phyloP scores from a whole-genome alignment of 805 yeast species.

The Saccharomycopsis sp. region DNA sequence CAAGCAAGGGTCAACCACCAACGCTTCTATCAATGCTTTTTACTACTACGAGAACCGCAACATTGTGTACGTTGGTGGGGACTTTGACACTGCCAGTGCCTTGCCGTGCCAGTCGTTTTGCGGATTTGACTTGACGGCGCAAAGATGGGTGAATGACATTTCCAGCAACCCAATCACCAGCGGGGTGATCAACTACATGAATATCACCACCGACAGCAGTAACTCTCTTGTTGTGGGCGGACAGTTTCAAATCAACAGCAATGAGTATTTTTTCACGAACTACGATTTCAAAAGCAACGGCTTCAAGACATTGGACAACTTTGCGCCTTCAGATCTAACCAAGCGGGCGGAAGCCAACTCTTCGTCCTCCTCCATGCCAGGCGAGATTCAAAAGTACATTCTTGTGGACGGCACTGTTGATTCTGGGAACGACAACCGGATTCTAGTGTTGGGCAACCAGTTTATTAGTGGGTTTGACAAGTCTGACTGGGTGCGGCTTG shows the following conservation, averaged over 20 bases:
- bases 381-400: constrained; percentile 34
- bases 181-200: constrained; percentile 50
- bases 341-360: constrained; percentile 24
- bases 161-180: constrained; percentile 26
- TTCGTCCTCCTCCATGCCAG: constrained; percentile 27
- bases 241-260: constrained; percentile 35
- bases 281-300: constrained; percentile 34
- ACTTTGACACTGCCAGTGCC: constrained; percentile 50
- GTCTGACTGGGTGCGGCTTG: constrained; percentile 16
- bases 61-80: constrained; percentile 62
- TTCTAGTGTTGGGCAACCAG: constrained; percentile 33
- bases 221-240: constrained; percentile 42
- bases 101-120: constrained; percentile 57
- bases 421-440: constrained; percentile 8
- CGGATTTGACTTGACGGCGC: constrained; percentile 44
- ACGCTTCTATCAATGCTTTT: constrained; percentile 34
- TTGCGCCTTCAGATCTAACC: constrained; percentile 1
- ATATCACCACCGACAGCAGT: constrained; percentile 33
- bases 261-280: constrained; percentile 36
- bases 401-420: constrained; percentile 32
- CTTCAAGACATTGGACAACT: constrained; percentile 19
- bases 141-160: constrained; percentile 44
- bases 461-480: constrained; percentile 28
- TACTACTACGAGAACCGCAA: constrained; percentile 33
- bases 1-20: constrained; percentile 29